phyloP scores from a whole-genome alignment of 345 rosid genomes.

The Pelargonium nanum region DNA sequence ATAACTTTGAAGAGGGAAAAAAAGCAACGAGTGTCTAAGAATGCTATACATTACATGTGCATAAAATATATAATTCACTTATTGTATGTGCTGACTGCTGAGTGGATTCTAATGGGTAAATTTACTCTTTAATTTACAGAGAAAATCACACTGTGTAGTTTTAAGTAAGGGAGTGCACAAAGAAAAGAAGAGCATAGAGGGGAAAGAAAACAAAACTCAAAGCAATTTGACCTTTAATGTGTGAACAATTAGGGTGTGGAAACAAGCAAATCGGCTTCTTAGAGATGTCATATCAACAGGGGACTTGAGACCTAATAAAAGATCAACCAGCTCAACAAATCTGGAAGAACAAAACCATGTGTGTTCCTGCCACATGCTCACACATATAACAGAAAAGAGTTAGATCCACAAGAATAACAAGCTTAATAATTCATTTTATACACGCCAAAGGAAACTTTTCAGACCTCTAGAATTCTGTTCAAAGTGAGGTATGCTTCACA shows the following conservation, averaged over 20 bases:
- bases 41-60: background rate
- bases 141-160: background rate
- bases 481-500: slow-evolving; percentile 58
- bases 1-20: background rate
- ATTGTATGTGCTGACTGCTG: background rate
- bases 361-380: slow-evolving; percentile 52
- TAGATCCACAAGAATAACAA: slow-evolving; percentile 9
- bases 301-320: slow-evolving; percentile 48
- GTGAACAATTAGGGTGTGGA: slow-evolving; percentile 53
- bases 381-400: slow-evolving; percentile 11
- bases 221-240: slow-evolving; percentile 44
- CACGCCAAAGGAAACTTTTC: slow-evolving; percentile 8
- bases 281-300: slow-evolving; percentile 44
- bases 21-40: background rate
- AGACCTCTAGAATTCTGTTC: slow-evolving; percentile 65
- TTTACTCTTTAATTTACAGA: background rate
- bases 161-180: background rate
- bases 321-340: slow-evolving; percentile 54
- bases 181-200: background rate
- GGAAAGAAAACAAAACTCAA: background rate
- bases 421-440: slow-evolving; percentile 4
- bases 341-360: slow-evolving; percentile 59
- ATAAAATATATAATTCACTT: background rate
- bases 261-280: slow-evolving; percentile 63
- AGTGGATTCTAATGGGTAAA: background rate